Base-by-base conservation (phyloP, 2,329 filamentous ascomycete species). In the Ceratocystis ficicola region DNA sequence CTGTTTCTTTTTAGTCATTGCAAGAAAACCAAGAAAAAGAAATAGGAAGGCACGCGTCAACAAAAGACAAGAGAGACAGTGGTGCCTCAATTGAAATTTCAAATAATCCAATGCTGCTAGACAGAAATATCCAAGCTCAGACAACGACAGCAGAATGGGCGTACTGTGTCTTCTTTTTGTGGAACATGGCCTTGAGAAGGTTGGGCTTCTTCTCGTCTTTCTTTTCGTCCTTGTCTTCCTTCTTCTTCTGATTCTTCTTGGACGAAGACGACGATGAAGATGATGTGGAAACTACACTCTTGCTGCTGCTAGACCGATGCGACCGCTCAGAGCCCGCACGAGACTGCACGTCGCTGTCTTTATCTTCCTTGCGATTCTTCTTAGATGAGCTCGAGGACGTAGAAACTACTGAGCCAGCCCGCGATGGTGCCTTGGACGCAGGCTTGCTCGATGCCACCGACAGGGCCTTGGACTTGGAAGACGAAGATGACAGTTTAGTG, bases 101-200 rank as follows among this genome's bases (percentile, higher is more conserved):
- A 12, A 5, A 20, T 8, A 25, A 20, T 2, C 50, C 50, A 25
- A 25, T 55, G 2, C 48, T 28, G 20, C 20, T 15, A 15, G 20
- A 25, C 5, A 25, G 12, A 28, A 28, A 44, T 15, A 7, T 10
- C 22, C 52, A 30, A 60, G 36, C 36, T 15, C 50, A 66, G 5
- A 48, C 64, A 20, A 44, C 64, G 10, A 66, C 62, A 17, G 62
- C 41, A 25, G 65, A 57, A 41, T 66, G 48, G 4, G 63, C n/a
- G 59, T 64, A 64, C 20, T 65, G 57, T 1, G 63, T 76, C 73
- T 80, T 81, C 74, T 81, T 83, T 74, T 77, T 80, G 76, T 80
- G 82, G 71, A 85, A 84, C 66, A 85, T 69, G 2, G 77, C 74
- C 75, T 83, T 84, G 69, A 85, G 77, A 81, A 84, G 81, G 71